Base-by-base conservation (phyloP, 2,329 filamentous ascomycete genomes). In the Aureobasidium sp. region DNA sequence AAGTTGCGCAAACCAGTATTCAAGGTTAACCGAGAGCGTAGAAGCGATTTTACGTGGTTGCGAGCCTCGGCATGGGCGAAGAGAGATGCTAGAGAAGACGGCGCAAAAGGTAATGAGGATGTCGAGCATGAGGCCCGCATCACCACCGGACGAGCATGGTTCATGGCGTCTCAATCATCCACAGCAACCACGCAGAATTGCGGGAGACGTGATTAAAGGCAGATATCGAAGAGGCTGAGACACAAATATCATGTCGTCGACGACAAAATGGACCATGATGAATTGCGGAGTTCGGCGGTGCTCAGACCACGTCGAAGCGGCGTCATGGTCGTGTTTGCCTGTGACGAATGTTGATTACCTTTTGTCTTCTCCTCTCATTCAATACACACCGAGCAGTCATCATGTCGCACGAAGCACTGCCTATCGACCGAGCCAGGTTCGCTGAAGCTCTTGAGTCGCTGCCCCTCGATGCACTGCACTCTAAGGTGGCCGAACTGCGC, bases 401-500 rank as follows among this genome's bases (percentile, higher is more conserved):
- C 57, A 66, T 65, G 63, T 64, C 65, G 13, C 62, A 62, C 37
- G 54, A 66, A 44, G 62, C 65, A 44, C 63, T 65, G 30, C 69
- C 70, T 41, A 75, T 75, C 62, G 61, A 67, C 27, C 66, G 71
- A 7, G 63, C 62, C 6, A 66, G 66, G 63, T 75, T 75, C 65
- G 69, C 70, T 69, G 77, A 79, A 64, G 89, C 89, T 29, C 80
- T 92, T 66, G 78, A 81, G 66, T 83, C 86, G 63, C 84, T 92
- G 61, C 83, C 87, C 44, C 72, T 86, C 66, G 80, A 82, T 65
- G 81, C 81, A 62, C 85, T 92, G 7, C 86, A 88, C 74, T 80
- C 88, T 74, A 91, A 91, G 75, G 83, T 87, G 63, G 83, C 88
- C 70, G 89, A 92, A 73, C 80, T 92, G 64, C 84, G 83, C 71